phyloP scores from a whole-genome alignment of 2,329 filamentous ascomycete genomes.

The Neonectria ditissima region DNA sequence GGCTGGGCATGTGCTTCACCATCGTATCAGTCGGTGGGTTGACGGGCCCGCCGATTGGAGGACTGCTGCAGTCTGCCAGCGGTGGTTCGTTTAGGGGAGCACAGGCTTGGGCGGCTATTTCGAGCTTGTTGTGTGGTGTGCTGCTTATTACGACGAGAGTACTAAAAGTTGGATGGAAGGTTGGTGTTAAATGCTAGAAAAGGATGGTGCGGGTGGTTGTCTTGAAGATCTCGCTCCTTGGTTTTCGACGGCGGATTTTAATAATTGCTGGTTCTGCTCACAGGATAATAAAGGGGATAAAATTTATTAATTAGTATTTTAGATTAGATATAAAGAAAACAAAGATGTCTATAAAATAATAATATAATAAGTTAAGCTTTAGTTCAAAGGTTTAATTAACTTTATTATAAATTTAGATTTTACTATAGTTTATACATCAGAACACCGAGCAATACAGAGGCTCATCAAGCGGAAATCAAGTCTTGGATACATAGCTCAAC shows the following conservation, averaged over 20 bases:
- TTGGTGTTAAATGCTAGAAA: conserved; percentile 33
- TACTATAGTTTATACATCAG: too few species aligned
- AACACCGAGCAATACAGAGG: too few species aligned
- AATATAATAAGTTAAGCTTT: too few species aligned
- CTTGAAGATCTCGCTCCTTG: background rate
- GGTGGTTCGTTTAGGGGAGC: conserved; percentile 45
- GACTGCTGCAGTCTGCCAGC: conserved; percentile 36
- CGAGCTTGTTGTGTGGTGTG: conserved; percentile 44
- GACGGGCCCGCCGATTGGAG: conserved; percentile 55
- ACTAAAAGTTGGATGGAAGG: conserved; percentile 36
- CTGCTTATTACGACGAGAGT: conserved; percentile 34
- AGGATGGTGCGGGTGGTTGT: background rate
- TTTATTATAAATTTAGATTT: too few species aligned
- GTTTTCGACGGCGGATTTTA: background rate
- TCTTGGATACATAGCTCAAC: too few species aligned
- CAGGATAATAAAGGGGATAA: background rate
- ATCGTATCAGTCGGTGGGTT: conserved; percentile 53
- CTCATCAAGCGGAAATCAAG: too few species aligned
- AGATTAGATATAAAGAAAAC: too few species aligned
- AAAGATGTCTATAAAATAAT: too few species aligned
- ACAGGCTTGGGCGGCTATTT: conserved; percentile 50
- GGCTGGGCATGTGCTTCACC: conserved; percentile 57
- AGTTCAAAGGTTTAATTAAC: too few species aligned
- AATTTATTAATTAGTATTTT: background rate
- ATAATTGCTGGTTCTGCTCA: background rate